Conservation (phyloP, 1,139 yeast genomes). For the Candida tetrigidarum region DNA sequence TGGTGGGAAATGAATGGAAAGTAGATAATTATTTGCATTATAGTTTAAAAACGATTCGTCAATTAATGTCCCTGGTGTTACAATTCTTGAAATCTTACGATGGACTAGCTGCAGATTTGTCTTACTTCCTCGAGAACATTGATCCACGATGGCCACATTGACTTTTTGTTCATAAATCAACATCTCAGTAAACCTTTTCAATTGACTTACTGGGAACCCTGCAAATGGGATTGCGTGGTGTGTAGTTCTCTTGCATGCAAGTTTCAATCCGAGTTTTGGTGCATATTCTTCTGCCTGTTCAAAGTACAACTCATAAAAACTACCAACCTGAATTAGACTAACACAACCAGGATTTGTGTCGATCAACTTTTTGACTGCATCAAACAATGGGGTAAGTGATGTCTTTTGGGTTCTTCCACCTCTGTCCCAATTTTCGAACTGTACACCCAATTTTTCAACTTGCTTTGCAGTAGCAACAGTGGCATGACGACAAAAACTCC, state of each 20-base stretch:
- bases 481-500: not conserved
- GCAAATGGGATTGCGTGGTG: constrained; percentile 75
- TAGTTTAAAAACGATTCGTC: constrained; percentile 85
- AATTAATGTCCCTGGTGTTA: constrained; percentile 92
- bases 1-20: constrained; percentile 65
- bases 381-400: constrained; percentile 38
- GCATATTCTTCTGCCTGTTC: constrained; percentile 84
- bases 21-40: constrained; percentile 69
- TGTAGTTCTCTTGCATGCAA: constrained; percentile 44
- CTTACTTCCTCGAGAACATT: constrained; percentile 39
- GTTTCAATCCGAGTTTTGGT: constrained; percentile 65
- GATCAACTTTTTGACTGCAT: constrained; percentile 37
- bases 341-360: constrained; percentile 63
- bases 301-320: constrained; percentile 88
- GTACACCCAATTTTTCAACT: not conserved
- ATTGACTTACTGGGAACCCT: constrained; percentile 79
- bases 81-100: constrained; percentile 76
- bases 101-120: constrained; percentile 45
- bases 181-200: constrained; percentile 73
- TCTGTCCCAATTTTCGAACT: constrained; percentile 38
- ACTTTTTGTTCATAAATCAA: constrained; percentile 70
- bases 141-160: constrained; percentile 85
- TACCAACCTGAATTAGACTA: constrained; percentile 84
- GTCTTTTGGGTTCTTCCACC: constrained; percentile 32
- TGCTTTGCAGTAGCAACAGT: not conserved